Base-by-base conservation (phyloP, 352 stramenopile genomes). In the Globisporangium acanthophoron region DNA sequence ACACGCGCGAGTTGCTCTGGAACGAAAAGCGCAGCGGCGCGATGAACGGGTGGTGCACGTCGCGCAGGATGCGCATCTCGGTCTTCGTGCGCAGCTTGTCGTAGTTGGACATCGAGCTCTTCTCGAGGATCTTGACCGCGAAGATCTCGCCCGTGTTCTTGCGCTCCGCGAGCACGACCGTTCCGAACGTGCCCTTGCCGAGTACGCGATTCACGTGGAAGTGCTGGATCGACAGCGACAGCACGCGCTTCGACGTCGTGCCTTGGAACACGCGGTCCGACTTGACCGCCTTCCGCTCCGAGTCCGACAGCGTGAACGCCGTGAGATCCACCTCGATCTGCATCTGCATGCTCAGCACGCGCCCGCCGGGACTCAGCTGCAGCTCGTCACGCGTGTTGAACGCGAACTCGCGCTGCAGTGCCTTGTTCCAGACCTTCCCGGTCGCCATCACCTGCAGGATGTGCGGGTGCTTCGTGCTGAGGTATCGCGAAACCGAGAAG, bases 171-270 rank as follows among this genome's bases (percentile, higher is more conserved):
- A 94, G 63, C 43, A 94, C 84, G 13, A 94, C 94, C 15, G 97
- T 98, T 18, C 94, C 94, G 54, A 98, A 98, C 35, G 90, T 95
- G 31, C 94, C 94, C 65, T 98, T 98, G 21, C 94, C 94, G 12
- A 98, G 71, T 24, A 98, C 90, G 56, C 95, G 93, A 43, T 98
- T 91, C 35, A 98, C 86, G 45, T 97, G 81, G 68, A 98, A 98
- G 69, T 98, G 91, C 61, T 97, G 87, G 61, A 97, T 92, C 27
- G 83, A 92, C 18, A 93, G 69, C 40, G 82, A 91, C 46, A 94
- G 62, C 56, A 94, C 85, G 47, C 85, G 82, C 67, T 94, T 94
- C 16, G 82, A 88, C 9, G 80, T 87, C 15, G 80, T 87, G 13
- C 74, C 75, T 45, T 90, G 81, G 58, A 89, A 80, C 29, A 70